phyloP scores from a whole-genome alignment of 225 moss, liverwort and hornwort genomes.

The Ulota crispa region DNA sequence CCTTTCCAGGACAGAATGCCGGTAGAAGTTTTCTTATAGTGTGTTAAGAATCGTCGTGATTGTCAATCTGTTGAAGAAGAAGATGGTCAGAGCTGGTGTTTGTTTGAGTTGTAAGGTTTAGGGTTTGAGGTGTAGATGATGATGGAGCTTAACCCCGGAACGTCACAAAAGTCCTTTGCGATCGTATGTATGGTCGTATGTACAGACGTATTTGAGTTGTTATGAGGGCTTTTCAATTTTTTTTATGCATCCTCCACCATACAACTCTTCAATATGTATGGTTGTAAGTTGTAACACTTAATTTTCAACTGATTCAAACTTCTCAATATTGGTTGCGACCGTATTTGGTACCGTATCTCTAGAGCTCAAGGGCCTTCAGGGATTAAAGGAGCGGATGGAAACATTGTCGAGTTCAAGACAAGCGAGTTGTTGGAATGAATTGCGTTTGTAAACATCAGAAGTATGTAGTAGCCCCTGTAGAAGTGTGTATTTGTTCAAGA shows the following conservation, averaged over 20 bases:
- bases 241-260: no score
- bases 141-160: slow-evolving; percentile 41
- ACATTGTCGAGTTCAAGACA: neutral
- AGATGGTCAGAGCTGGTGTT: neutral
- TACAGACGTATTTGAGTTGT: no score
- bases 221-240: no score
- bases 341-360: no score
- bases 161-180: no score
- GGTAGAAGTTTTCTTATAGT: neutral
- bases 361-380: no score
- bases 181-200: no score
- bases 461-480: neutral
- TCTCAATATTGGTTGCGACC: no score
- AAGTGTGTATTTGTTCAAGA: neutral
- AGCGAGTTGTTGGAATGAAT: neutral
- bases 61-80: neutral
- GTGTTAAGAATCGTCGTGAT: neutral
- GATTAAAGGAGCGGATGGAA: slow-evolving; percentile 28
- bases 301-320: no score
- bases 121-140: neutral
- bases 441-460: neutral
- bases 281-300: no score
- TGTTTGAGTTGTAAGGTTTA: neutral
- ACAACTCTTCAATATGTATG: no score
- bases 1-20: neutral